Conservation (phyloP, 2,329 filamentous ascomycete genomes). For the Fusarium scirpi region DNA sequence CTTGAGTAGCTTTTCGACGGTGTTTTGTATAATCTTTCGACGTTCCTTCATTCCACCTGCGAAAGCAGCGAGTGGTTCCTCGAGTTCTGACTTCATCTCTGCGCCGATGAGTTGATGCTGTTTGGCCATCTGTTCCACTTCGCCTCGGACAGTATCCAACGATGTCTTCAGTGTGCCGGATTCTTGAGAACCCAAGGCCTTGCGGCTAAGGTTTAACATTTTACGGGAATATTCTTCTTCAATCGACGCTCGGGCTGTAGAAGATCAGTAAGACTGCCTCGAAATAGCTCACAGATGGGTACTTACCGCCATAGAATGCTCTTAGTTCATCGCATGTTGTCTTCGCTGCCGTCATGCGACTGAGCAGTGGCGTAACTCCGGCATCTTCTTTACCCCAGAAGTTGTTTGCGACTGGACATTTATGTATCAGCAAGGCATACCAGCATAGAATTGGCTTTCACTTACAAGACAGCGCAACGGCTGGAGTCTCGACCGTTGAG, state of each 20-base stretch:
- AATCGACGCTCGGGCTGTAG: constrained; percentile 83
- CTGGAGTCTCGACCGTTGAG: constrained; percentile 70
- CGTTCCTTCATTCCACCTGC: constrained; percentile 95
- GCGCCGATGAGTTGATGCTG: constrained; percentile 88
- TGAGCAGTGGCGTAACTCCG: constrained; percentile 88
- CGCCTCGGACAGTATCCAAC: constrained; percentile 86
- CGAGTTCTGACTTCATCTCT: constrained; percentile 96
- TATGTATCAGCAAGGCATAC: constrained; percentile 30
- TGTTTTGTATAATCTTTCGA: constrained; percentile 93
- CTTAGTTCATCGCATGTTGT: constrained; percentile 94
- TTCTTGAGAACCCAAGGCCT: constrained; percentile 89
- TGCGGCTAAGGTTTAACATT: constrained; percentile 84
- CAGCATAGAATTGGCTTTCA: not conserved
- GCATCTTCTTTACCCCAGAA: constrained; percentile 99
- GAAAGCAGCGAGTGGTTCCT: constrained; percentile 93
- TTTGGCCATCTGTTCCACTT: constrained; percentile 94
- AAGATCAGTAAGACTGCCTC: not conserved
- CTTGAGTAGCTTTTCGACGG: constrained; percentile 94
- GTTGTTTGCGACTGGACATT: constrained; percentile 87
- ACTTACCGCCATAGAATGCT: constrained; percentile 84
- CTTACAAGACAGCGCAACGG: constrained; percentile 76
- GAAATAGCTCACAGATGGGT: not conserved
- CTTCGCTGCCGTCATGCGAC: constrained; percentile 95
- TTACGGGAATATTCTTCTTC: constrained; percentile 98
- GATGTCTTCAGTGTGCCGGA: constrained; percentile 85